Conservation (phyloP, 352 stramenopile genomes). For the Phytophthora idaei region DNA sequence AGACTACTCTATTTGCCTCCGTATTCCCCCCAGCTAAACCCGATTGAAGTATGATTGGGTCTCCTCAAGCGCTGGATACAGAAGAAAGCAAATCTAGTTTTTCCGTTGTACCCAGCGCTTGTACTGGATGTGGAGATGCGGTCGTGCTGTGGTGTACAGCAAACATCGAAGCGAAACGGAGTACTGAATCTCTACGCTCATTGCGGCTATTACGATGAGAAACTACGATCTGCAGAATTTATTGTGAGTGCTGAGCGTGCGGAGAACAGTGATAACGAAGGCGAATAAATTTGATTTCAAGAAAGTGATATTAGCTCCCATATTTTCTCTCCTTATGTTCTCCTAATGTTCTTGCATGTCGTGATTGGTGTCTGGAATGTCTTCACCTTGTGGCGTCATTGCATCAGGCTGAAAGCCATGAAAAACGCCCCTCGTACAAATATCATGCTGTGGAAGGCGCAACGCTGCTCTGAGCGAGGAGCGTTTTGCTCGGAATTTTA, state of each 20-base stretch:
- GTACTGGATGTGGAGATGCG: slow-evolving; percentile 16
- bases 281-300: too few relatives aligned
- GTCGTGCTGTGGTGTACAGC: not conserved
- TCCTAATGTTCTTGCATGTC: too few relatives aligned
- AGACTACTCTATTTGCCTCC: not conserved
- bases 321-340: too few relatives aligned
- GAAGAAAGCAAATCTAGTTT: slow-evolving; percentile 17
- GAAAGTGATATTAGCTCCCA: too few relatives aligned
- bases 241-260: too few relatives aligned
- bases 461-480: not conserved
- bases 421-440: too few relatives aligned
- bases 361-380: not conserved
- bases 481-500: not conserved
- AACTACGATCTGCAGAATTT: too few relatives aligned
- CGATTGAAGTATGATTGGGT: slow-evolving; percentile 8
- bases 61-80: slow-evolving; percentile 19
- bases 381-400: not conserved
- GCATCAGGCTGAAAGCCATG: too few relatives aligned
- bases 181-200: too few relatives aligned
- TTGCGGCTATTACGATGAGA: too few relatives aligned
- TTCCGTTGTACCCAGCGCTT: slow-evolving; percentile 8
- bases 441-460: not conserved
- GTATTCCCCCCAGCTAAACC: slow-evolving; percentile 2
- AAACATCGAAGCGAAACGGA: not conserved
- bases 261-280: too few relatives aligned